Percentiles rank a stretch among this genome's conserved stretches.
phyloP scores from a whole-genome alignment of 1,139 yeast genomes.

The Hyphopichia pseudoburtonii region DNA sequence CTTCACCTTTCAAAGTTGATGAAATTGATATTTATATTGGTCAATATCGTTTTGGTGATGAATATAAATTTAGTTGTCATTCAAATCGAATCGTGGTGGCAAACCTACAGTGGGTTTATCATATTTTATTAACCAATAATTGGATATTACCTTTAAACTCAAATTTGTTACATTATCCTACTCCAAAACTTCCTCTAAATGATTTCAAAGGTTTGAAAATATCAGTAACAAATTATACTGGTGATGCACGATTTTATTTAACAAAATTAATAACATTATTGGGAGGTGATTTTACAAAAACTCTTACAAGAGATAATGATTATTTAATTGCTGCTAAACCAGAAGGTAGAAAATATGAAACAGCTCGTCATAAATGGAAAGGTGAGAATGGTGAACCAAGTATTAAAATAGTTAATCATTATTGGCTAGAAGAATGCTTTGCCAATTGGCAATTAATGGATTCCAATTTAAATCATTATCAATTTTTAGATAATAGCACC shows the following conservation, averaged over 20 bases:
- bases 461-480: slow-evolving; percentile 42
- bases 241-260: slow-evolving; percentile 76
- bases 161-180: slow-evolving; percentile 70
- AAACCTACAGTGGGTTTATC: slow-evolving; percentile 72
- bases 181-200: slow-evolving; percentile 52
- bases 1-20: slow-evolving; percentile 17
- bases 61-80: slow-evolving; percentile 29
- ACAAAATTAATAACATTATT: slow-evolving; percentile 61
- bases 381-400: slow-evolving; percentile 27
- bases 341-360: slow-evolving; percentile 70
- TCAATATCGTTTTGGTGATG: slow-evolving; percentile 57
- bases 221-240: slow-evolving; percentile 78
- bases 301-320: slow-evolving; percentile 66
- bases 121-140: slow-evolving; percentile 53
- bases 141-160: slow-evolving; percentile 59
- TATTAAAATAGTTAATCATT: slow-evolving; percentile 65
- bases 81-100: slow-evolving; percentile 49
- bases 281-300: slow-evolving; percentile 78
- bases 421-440: slow-evolving; percentile 88
- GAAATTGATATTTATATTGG: slow-evolving; percentile 66
- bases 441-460: slow-evolving; percentile 58
- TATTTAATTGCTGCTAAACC: slow-evolving; percentile 70
- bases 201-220: slow-evolving; percentile 54
- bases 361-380: slow-evolving; percentile 64
- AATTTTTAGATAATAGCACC: slow-evolving; percentile 30